phyloP scores from a whole-genome alignment of 1,284 basidiomycete species.

The Ganoderma meredithae region DNA sequence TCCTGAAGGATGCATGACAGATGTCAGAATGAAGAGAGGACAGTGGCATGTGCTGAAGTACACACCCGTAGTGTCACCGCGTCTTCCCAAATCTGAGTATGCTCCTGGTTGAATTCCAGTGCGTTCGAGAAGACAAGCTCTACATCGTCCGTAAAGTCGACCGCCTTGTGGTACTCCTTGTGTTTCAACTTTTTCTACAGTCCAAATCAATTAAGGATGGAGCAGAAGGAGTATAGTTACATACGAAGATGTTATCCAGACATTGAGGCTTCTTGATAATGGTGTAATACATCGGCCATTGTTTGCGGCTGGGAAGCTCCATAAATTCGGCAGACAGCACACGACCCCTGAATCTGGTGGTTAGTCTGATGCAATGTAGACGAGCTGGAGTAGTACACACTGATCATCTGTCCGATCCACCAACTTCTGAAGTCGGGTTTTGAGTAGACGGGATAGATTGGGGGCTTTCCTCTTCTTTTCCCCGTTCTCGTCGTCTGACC shows the following conservation, averaged over 20 bases:
- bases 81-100: slow-evolving; percentile 80
- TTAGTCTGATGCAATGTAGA: slow-evolving; percentile 12
- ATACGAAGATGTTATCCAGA: slow-evolving; percentile 80
- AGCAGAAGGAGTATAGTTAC: slow-evolving; percentile 35
- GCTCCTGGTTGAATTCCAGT: slow-evolving; percentile 79
- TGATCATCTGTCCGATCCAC: slow-evolving; percentile 70
- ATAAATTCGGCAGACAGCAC: slow-evolving; percentile 81
- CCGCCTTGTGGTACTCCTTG: slow-evolving; percentile 71
- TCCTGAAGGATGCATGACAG: slow-evolving; percentile 50
- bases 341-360: slow-evolving; percentile 60
- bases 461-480: slow-evolving; percentile 59
- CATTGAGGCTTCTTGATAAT: slow-evolving; percentile 86
- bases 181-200: slow-evolving; percentile 76
- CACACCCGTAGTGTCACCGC: slow-evolving; percentile 69
- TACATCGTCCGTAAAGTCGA: slow-evolving; percentile 85
- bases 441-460: slow-evolving; percentile 68
- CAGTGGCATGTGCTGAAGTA: slow-evolving; percentile 12
- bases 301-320: slow-evolving; percentile 80
- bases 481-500: slow-evolving; percentile 43
- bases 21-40: background rate
- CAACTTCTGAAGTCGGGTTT: slow-evolving; percentile 72
- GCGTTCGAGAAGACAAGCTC: slow-evolving; percentile 95
- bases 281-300: slow-evolving; percentile 88
- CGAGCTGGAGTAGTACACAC: slow-evolving; percentile 47
- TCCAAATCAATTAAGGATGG: background rate